Conservation (phyloP, 495 filamentous ascomycete genomes). For the Diplogelasinospora grovesii region DNA sequence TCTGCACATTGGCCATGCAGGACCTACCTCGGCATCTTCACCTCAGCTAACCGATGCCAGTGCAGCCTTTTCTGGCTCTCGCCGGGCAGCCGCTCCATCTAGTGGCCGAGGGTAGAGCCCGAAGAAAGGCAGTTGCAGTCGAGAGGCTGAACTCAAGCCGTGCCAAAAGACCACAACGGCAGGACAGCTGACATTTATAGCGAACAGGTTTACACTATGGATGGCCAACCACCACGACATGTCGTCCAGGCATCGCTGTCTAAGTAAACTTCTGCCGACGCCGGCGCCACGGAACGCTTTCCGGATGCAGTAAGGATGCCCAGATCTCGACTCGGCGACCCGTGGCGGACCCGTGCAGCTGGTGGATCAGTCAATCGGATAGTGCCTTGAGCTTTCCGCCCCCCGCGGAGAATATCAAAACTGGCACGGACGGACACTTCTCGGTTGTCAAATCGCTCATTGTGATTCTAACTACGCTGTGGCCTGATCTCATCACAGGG, state of each 20-base stretch:
- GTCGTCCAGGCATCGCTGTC: background rate
- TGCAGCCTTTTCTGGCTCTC: too few species aligned
- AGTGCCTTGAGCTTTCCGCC: background rate
- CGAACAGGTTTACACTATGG: background rate
- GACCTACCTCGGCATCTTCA: too few species aligned
- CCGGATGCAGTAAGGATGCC: background rate
- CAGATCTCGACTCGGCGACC: too few species aligned
- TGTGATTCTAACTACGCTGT: too few species aligned
- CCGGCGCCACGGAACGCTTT: slow-evolving; percentile 8
- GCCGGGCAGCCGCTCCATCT: too few species aligned
- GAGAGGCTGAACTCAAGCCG: background rate
- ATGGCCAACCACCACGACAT: background rate
- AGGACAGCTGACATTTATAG: background rate
- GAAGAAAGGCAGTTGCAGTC: background rate
- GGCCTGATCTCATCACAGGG: too few species aligned
- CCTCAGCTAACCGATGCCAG: too few species aligned
- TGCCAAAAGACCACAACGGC: background rate
- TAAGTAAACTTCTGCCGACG: slow-evolving; percentile 8
- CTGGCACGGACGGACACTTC: background rate
- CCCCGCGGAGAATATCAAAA: background rate
- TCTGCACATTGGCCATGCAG: too few species aligned
- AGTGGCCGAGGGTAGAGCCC: background rate
- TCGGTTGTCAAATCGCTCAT: background rate
- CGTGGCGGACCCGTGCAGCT: too few species aligned
- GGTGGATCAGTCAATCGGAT: background rate